Conservation (phyloP, 179 eudicot species). For the Spergularia azorica region DNA sequence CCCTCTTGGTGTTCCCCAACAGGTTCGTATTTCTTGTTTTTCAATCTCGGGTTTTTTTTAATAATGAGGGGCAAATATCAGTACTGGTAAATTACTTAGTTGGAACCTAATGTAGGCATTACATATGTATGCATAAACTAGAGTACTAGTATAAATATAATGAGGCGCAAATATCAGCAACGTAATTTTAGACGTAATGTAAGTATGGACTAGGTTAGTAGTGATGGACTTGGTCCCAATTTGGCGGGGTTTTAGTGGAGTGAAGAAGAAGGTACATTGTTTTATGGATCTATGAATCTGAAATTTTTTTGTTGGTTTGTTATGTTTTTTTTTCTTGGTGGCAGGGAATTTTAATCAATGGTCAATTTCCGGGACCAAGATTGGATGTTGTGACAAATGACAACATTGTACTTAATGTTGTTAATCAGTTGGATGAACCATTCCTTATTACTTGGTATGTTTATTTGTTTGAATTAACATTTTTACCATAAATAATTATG, state of each 20-base stretch:
- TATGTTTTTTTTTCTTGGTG: neutral
- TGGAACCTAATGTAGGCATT: no score
- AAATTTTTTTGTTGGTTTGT: no score
- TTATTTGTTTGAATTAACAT: neutral
- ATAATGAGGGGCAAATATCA: neutral
- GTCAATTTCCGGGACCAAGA: conserved; percentile 90
- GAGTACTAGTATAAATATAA: no score
- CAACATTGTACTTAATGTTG: conserved; percentile 70
- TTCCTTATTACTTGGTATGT: conserved; percentile 86
- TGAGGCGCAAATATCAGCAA: no score
- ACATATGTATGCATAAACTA: no score
- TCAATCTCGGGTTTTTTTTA: neutral
- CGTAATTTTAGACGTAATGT: no score
- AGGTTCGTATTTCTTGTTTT: conserved; percentile 42
- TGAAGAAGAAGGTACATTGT: neutral
- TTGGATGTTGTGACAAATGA: conserved; percentile 86
- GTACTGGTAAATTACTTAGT: no score
- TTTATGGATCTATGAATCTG: conserved; percentile 1
- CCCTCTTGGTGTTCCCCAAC: conserved; percentile 75
- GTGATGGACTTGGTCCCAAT: neutral
- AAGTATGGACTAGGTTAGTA: no score
- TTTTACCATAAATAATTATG: no score
- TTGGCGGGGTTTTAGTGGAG: neutral
- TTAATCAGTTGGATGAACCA: conserved; percentile 81
- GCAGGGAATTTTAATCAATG: conserved; percentile 86